Evolutionary conservation across 148 eudicot genomes (phyloP), one percentile per base, ranked within the genome.

Genomic region (Amaranthus cruentus): DNA sequence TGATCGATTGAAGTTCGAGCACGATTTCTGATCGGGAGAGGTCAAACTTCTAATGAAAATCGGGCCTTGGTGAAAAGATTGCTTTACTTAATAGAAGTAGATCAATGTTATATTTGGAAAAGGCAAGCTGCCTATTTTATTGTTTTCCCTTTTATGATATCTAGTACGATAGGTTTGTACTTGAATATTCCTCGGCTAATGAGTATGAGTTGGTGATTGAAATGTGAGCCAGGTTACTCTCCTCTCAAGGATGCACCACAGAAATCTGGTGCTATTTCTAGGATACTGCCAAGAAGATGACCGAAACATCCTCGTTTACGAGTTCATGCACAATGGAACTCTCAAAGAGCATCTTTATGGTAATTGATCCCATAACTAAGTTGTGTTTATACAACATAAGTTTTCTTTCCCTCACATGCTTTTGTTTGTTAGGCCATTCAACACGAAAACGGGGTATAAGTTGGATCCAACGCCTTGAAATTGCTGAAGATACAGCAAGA

Each of bases 341-440:
- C 99, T 95, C 28, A 91, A 91, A 80, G 99, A 95, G 74, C 99
- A 95, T 86, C 99, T 95, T 69, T 88, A 95, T 61, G 94, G 99
- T 95, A 74, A 70, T 43, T 43, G 63, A 9, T 6, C 15, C 6
- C 65, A 53, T 51, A 28, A 12, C 52, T 67, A 9, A 56, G 14
- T 43, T 21, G 12, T 69, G 18, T 69, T 14, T 6, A 59, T 67
- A 2, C 11, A 9, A n/a, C 15, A 46, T 9, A 60, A 42, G 6
- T 28, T 55, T 13, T 28, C 38, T 78, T 72, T 28, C 65, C 72
- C 62, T 78, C 79, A 61, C 13, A 28, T 66, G 55, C 68, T 57
- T 64, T 60, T 48, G 38, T 62, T 61, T 73, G 6, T 38, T 77
- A 91, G 97, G 91, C 56, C 96, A 93, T 74, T 74, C 81, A 72